Evolutionary conservation across 148 eudicot species (phyloP).

Genomic region (Silene latifolia): DNA sequence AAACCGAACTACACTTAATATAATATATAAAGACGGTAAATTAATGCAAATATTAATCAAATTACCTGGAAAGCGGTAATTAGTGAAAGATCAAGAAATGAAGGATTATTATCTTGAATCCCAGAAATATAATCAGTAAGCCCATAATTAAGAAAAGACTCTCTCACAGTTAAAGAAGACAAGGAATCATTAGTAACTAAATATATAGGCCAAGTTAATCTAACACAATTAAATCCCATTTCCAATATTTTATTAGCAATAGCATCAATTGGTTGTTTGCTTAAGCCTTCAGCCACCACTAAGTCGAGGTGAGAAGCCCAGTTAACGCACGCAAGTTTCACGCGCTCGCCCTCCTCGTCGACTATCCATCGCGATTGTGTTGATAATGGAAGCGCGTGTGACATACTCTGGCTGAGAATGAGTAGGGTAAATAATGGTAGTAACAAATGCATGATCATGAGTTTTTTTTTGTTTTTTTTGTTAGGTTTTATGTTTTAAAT

Average conservation of each 20-base stretch:
- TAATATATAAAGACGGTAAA: no score
- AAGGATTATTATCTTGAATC: slow-evolving; percentile 58
- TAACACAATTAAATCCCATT: slow-evolving; percentile 85
- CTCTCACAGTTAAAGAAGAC: slow-evolving; percentile 47
- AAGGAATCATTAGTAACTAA: slow-evolving; percentile 55
- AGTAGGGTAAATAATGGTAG: background rate
- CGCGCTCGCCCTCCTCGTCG: slow-evolving; percentile 52
- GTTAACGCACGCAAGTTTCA: slow-evolving; percentile 77
- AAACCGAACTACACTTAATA: background rate
- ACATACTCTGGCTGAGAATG: background rate
- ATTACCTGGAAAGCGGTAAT: slow-evolving; percentile 68
- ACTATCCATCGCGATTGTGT: slow-evolving; percentile 82
- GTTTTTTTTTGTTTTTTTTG: background rate
- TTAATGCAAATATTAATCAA: no score
- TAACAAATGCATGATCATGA: background rate
- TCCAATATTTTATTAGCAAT: slow-evolving; percentile 41
- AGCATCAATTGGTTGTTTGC: slow-evolving; percentile 54
- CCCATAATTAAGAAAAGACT: slow-evolving; percentile 51
- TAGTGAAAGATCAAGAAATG: slow-evolving; percentile 58
- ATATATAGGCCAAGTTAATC: slow-evolving; percentile 81
- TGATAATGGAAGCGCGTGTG: slow-evolving; percentile 49
- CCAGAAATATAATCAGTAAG: slow-evolving; percentile 44
- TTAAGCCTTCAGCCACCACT: slow-evolving; percentile 76
- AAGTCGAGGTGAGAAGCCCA: slow-evolving; percentile 74
- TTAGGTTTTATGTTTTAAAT: no score